phyloP scores from a whole-genome alignment of 257 asterid species.

The Hygrophila difformis region DNA sequence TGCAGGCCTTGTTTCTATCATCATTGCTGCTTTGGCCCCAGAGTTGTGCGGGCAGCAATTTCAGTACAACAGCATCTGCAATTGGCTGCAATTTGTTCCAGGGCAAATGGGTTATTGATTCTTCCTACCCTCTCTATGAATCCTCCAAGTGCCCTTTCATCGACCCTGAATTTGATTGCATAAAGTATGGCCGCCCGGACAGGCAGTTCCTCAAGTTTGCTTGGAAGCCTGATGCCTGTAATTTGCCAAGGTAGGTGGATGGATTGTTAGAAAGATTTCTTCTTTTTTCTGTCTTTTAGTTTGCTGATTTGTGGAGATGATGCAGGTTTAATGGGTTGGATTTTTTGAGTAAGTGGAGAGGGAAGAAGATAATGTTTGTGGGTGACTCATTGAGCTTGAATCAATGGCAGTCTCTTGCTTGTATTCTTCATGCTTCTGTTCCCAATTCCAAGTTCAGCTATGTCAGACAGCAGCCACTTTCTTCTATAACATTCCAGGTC shows the following conservation, averaged over 20 bases:
- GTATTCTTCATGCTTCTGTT: conserved; percentile 61
- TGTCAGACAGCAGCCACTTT: conserved; percentile 31
- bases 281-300: not conserved
- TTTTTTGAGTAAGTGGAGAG: conserved; percentile 51
- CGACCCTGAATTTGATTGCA: conserved; percentile 63
- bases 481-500: conserved; percentile 59
- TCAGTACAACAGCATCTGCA: conserved; percentile 9
- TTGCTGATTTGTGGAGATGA: not conserved
- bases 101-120: conserved; percentile 53
- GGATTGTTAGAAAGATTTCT: too few species aligned
- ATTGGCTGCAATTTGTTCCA: conserved; percentile 48
- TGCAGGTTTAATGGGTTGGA: conserved; percentile 58
- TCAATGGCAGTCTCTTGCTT: conserved; percentile 63
- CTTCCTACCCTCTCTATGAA: conserved; percentile 42
- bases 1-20: conserved; percentile 12
- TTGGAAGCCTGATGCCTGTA: conserved; percentile 60
- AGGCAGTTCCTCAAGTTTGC: conserved; percentile 45
- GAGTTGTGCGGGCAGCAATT: conserved; percentile 10
- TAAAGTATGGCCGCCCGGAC: conserved; percentile 59
- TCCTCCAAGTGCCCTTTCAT: conserved; percentile 51
- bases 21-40: conserved; percentile 12
- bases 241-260: conserved; percentile 66
- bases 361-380: conserved; percentile 75
- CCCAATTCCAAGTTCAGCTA: conserved; percentile 32
- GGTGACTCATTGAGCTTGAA: conserved; percentile 83